These are phyloP conservation scores for Dissophora ornata DNA, from an alignment of 192 early-diverging fungal genomes.

Conservation along the genomic window DNA sequence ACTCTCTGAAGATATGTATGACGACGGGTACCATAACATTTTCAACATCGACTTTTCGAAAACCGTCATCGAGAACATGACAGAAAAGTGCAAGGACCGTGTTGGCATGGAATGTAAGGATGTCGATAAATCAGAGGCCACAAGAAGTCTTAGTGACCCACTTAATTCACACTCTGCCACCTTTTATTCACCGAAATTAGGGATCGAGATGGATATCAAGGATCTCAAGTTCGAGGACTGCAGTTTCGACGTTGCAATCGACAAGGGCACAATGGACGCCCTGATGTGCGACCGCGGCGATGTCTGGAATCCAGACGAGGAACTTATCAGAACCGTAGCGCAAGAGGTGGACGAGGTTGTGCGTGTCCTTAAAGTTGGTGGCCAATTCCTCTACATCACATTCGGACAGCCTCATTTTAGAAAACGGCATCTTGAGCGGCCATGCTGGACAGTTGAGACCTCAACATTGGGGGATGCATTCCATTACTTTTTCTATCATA, in stretches of 20 bases:
- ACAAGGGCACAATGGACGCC: conserved; percentile 94
- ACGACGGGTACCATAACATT: conserved; percentile 77
- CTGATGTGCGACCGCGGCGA: conserved; percentile 88
- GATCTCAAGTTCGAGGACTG: conserved; percentile 69
- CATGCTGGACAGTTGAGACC: conserved; percentile 72
- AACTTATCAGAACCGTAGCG: conserved; percentile 72
- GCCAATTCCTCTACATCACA: conserved; percentile 89
- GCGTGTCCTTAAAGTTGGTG: conserved; percentile 78
- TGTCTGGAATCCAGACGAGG: conserved; percentile 85
- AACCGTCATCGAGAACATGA: conserved; percentile 84
- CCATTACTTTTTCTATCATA: conserved; percentile 82
- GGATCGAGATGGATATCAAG: conserved; percentile 83
- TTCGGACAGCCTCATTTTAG: conserved; percentile 94
- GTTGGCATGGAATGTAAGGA: conserved; percentile 69
- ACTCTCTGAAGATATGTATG: conserved; percentile 82
- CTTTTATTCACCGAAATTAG: too few relatives aligned
- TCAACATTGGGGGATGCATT: conserved; percentile 80
- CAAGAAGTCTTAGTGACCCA: too few relatives aligned
- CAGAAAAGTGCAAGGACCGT: conserved; percentile 57
- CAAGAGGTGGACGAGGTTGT: conserved; percentile 82
- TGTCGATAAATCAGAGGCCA: too few relatives aligned
- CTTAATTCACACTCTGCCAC: too few relatives aligned
- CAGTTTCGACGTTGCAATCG: conserved; percentile 81
- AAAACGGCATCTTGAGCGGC: conserved; percentile 74
- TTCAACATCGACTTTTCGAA: conserved; percentile 86